Percentiles rank a stretch among this genome's conserved stretches.
phyloP scores from a whole-genome alignment of 768 basidiomycete genomes.

The Mycena kentingensis region DNA sequence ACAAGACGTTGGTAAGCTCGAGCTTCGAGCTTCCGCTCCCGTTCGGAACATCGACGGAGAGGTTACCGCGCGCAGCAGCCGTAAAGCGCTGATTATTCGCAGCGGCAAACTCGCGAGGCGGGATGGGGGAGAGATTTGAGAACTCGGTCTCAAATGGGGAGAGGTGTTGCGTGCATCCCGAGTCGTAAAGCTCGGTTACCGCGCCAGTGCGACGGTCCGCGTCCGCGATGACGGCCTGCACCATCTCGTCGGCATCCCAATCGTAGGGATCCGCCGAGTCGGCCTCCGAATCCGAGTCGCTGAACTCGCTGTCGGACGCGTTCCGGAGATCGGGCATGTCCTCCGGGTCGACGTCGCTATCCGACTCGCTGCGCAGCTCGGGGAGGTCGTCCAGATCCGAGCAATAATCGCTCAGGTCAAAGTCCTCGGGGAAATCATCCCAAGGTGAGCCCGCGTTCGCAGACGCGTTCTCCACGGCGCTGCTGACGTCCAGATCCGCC shows the following conservation, averaged over 20 bases:
- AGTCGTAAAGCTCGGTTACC: conserved; percentile 15
- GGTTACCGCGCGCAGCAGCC: conserved; percentile 25
- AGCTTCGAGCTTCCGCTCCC: conserved; percentile 13
- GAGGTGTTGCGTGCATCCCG: conserved; percentile 25
- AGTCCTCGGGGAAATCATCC: background rate
- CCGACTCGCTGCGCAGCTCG: background rate
- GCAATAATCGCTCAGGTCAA: background rate
- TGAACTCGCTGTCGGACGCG: background rate
- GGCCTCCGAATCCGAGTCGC: conserved; percentile 6
- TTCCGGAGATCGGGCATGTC: conserved; percentile 1
- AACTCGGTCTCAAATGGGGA: conserved; percentile 22
- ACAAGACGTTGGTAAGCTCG: conserved; percentile 21
- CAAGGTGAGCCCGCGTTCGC: background rate
- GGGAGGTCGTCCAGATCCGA: background rate
- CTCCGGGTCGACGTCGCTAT: background rate
- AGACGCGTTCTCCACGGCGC: background rate
- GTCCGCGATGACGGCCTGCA: background rate
- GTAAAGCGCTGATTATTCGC: conserved; percentile 28
- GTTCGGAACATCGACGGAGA: conserved; percentile 27
- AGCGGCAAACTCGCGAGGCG: conserved; percentile 24
- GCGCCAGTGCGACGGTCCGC: background rate
- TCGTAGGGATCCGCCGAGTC: background rate
- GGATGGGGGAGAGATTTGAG: conserved; percentile 13
- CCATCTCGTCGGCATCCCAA: background rate
- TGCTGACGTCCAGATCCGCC: background rate